phyloP scores from a whole-genome alignment of 345 rosid genomes.

The Brassica cretica region DNA sequence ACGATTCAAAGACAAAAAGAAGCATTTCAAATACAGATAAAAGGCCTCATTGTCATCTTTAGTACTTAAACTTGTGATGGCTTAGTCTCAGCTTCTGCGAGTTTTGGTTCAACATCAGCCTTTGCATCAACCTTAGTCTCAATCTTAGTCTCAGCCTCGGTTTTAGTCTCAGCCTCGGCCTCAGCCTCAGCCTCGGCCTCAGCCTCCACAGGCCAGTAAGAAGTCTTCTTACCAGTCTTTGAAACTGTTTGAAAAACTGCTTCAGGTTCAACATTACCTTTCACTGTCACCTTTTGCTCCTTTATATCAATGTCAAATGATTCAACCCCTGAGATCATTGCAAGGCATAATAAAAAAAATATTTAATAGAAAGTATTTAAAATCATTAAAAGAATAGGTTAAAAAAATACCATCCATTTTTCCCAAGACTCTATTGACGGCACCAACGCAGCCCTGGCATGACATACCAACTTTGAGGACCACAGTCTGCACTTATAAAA shows the following conservation, averaged over 20 bases:
- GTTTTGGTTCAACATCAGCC: conserved; percentile 30
- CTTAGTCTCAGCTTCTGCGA: conserved; percentile 29
- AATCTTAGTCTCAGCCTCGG: conserved; percentile 5
- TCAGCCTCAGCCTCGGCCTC: conserved; percentile 29
- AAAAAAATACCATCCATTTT: conserved; percentile 79
- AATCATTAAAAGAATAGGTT: background rate
- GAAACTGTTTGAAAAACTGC: conserved; percentile 85
- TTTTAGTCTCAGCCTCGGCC: background rate
- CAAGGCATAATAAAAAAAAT: background rate
- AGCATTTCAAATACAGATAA: background rate
- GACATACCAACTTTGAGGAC: conserved; percentile 94
- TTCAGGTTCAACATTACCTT: conserved; percentile 80
- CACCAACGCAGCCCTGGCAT: conserved; percentile 81
- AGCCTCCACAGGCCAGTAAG: conserved; percentile 74
- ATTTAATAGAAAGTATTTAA: background rate
- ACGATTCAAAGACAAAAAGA: conserved; percentile 20
- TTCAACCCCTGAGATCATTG: conserved; percentile 62
- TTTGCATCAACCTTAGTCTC: conserved; percentile 32
- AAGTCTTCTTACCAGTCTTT: conserved; percentile 82
- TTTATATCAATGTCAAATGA: conserved; percentile 70
- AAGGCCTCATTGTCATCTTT: conserved; percentile 9
- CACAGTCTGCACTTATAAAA: conserved; percentile 55
- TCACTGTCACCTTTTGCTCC: conserved; percentile 90
- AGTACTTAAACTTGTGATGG: conserved; percentile 28
- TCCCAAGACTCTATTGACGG: conserved; percentile 83